Evolutionary conservation across 1,284 basidiomycete genomes (phyloP).

Genomic region (Marasmius fiardii): DNA sequence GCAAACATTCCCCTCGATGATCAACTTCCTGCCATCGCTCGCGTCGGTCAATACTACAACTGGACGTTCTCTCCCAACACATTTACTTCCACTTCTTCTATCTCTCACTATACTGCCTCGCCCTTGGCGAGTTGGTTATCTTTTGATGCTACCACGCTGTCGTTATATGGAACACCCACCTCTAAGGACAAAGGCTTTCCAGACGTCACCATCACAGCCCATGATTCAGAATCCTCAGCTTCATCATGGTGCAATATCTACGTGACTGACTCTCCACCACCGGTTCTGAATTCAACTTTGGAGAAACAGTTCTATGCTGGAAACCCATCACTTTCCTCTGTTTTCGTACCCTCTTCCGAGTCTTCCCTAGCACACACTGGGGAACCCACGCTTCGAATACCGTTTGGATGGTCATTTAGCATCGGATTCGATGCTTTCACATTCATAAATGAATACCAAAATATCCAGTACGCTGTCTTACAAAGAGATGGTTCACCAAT

Average conservation of each 20-base stretch:
- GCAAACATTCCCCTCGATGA: conserved; percentile 49
- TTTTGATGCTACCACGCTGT: conserved; percentile 51
- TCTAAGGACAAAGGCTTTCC: conserved; percentile 53
- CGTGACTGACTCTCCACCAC: conserved; percentile 55
- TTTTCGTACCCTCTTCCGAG: conserved; percentile 51
- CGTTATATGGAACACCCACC: conserved; percentile 58
- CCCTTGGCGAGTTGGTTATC: conserved; percentile 61
- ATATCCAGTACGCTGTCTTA: conserved; percentile 66
- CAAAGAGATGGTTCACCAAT: conserved; percentile 65
- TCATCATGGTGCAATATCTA: conserved; percentile 58
- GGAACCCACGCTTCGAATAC: conserved; percentile 71
- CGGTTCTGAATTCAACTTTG: conserved; percentile 54
- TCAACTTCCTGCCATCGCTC: conserved; percentile 64
- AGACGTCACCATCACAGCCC: conserved; percentile 53
- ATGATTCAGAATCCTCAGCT: conserved; percentile 41
- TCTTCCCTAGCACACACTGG: conserved; percentile 48
- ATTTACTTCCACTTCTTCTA: conserved; percentile 46
- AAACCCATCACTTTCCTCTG: conserved; percentile 66
- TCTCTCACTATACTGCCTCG: conserved; percentile 42
- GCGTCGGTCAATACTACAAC: conserved; percentile 51
- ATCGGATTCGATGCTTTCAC: conserved; percentile 79
- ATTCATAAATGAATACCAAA: conserved; percentile 40
- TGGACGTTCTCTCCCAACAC: conserved; percentile 65
- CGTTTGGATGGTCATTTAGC: conserved; percentile 87
- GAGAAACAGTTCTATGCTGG: conserved; percentile 55